Evolutionary conservation across 2,329 filamentous ascomycete species (phyloP), one percentile per base, ranked within the genome.

Genomic region (Teratosphaeria gauchensis): DNA sequence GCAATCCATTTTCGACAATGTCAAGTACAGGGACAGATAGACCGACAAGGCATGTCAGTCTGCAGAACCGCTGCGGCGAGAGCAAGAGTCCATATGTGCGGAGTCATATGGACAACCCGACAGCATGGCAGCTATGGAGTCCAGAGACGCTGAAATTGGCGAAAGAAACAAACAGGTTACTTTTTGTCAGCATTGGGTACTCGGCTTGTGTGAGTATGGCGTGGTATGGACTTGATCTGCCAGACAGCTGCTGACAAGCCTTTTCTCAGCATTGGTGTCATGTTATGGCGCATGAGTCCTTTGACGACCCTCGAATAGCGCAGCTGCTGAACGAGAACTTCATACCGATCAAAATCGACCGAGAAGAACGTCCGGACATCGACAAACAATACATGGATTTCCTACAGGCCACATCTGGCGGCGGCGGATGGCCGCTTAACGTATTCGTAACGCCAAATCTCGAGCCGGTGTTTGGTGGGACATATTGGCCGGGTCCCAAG

Each of bases 301-400:
- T 99, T 73, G 86, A 87, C 71, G 89, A 95, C 65, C 78, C 83
- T 1, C 85, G 90, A 62, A 86, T 96, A 61, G 91, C 94, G 16
- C 76, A 83, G 28, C 80, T 96, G 59, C 80, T 99, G 38, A 99
- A 97, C 76, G 80, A 86, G 61, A 83, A 84, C 59, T 99, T 97
- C 73, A 84, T 99, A 52, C 92, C 94, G 3, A 85, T 97, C 72
- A 88, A 96, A 67, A 84, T 97, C 68, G 94, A 99, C 74, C 85
- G 92, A 61, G 94, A 99, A 74, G 90, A 96, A 74, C 85, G 92
- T 30, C 92, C 92, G 8, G 92, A 97, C 70, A 85, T 97, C 63
- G 94, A 99, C 70, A 86, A 89, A 62, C 92, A 97, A 64, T 97
- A 97, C 73, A 96, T 96, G 90, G 96, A 96, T 76, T 99, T 96